Evolutionary conservation across 2,329 filamentous ascomycete genomes (phyloP), one percentile per base, ranked within the genome.

Genomic region (Fusarium concolor): DNA sequence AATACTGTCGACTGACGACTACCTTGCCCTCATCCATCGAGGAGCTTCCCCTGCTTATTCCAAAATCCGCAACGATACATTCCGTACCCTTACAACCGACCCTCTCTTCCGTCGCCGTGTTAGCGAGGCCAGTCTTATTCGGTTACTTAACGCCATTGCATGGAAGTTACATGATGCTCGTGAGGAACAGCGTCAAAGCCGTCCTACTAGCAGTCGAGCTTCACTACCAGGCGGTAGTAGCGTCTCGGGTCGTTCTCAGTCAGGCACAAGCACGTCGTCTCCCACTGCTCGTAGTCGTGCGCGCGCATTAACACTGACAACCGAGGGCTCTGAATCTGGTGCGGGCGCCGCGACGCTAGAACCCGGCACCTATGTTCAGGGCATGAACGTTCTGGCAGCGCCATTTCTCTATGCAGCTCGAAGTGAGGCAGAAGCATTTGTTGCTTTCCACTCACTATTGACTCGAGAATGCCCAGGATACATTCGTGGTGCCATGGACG

Each of bases 41-140:
- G 95, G 96, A 66, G 92, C 95, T 24, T 98, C 95, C 5, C 94
- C 95, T 1, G 94, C 94, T 44, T 97, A 99, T 81, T 89, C 93
- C 74, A 99, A 99, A 82, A 99, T 99, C 76, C 92, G 94, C 77
- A 97, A 99, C 80, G 96, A 99, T 79, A 97, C 96, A 39, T 98
- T 98, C 79, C 93, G 96, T 73, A 99, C 96, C 1, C 85, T 99
- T 55, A 96, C 96, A 31, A 97, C 95, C 51, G 96, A 99, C 75
- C 94, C 95, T n/a, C 88, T 99, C 35, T 99, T 98, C 84, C 92
- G 96, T 65, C 90, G 96, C 31, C 91, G 95, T 59, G 96, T 99
- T 62, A 97, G 93, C 59, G 96, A 99, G 79, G 96, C 96, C 64
- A 97, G 92, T 78, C 83, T 99, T 41, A 98, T 97, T 63, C 92